Conservation (phyloP, 192 early-diverging fungal species). For the Umbelopsis sp. region DNA sequence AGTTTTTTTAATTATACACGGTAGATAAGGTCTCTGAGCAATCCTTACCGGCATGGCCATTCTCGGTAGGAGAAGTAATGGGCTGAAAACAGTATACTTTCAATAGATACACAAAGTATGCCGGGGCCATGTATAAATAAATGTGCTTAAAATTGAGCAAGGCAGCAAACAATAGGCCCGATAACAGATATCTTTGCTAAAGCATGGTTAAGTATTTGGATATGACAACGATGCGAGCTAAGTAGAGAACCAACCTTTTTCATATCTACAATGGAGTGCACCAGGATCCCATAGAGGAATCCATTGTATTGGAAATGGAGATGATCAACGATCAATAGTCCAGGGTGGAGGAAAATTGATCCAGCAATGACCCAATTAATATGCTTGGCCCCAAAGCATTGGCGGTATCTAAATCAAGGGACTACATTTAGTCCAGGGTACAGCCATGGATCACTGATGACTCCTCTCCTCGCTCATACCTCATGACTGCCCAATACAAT, state of each 20-base stretch:
- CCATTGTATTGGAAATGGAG: conserved; percentile 99
- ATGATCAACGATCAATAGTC: conserved; percentile 84
- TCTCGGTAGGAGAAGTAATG: conserved; percentile 3
- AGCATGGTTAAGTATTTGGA: background rate
- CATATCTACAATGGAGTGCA: conserved; percentile 76
- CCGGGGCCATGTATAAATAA: conserved; percentile 87
- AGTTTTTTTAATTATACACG: background rate
- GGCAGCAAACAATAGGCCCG: conserved; percentile 80
- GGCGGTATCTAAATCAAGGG: conserved; percentile 28
- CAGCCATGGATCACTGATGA: background rate
- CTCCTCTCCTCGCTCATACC: conserved; percentile 34
- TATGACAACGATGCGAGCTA: no score
- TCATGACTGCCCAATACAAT: conserved; percentile 66
- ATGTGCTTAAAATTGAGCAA: conserved; percentile 98
- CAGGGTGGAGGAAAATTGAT: conserved; percentile 69
- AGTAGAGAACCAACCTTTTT: conserved; percentile 50
- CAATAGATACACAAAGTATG: conserved; percentile 91
- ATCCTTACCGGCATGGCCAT: conserved; percentile 3
- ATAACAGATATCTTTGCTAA: conserved; percentile 62
- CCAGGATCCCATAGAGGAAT: conserved; percentile 83
- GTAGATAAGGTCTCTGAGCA: background rate
- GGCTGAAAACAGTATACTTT: conserved; percentile 71
- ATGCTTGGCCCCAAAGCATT: conserved; percentile 30
- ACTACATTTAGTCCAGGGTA: background rate
- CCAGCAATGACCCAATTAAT: conserved; percentile 52